Percentiles rank a stretch among this genome's conserved stretches.
phyloP scores from a whole-genome alignment of 805 yeast genomes.

The Torulaspora microellipsoides region DNA sequence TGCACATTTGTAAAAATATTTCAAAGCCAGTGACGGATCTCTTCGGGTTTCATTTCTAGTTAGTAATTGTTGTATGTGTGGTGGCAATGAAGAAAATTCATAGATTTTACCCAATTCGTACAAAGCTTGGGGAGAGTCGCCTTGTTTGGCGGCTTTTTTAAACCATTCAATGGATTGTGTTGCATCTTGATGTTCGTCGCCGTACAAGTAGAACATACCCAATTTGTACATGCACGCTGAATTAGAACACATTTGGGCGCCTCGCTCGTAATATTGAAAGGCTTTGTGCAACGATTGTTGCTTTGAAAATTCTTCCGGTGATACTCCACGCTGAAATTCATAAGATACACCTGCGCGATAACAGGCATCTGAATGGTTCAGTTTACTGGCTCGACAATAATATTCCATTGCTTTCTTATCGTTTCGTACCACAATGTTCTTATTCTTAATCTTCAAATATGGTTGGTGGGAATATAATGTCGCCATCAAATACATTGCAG shows the following conservation, averaged over 20 bases:
- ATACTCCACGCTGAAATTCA: conserved; percentile 44
- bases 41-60: conserved; percentile 16
- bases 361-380: conserved; percentile 54
- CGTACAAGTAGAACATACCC: conserved; percentile 59
- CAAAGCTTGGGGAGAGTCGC: conserved; percentile 48
- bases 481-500: conserved; percentile 58
- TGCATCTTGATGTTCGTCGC: conserved; percentile 36
- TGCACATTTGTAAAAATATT: conserved; percentile 56
- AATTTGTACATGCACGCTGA: conserved; percentile 67
- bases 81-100: conserved; percentile 42
- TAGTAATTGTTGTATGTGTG: conserved; percentile 16
- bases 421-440: conserved; percentile 48
- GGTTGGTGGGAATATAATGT: conserved; percentile 57
- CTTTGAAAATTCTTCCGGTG: conserved; percentile 43
- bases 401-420: conserved; percentile 56
- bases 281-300: conserved; percentile 41
- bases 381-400: conserved; percentile 55
- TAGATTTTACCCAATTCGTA: conserved; percentile 54
- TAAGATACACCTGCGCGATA: conserved; percentile 68
- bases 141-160: conserved; percentile 41
- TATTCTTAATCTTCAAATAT: conserved; percentile 40
- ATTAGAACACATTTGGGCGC: conserved; percentile 57
- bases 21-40: conserved; percentile 42
- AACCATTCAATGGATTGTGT: conserved; percentile 49
- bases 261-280: conserved; percentile 49